Conservation (phyloP, 129 eudicot species). For the Lactuca sativa region DNA sequence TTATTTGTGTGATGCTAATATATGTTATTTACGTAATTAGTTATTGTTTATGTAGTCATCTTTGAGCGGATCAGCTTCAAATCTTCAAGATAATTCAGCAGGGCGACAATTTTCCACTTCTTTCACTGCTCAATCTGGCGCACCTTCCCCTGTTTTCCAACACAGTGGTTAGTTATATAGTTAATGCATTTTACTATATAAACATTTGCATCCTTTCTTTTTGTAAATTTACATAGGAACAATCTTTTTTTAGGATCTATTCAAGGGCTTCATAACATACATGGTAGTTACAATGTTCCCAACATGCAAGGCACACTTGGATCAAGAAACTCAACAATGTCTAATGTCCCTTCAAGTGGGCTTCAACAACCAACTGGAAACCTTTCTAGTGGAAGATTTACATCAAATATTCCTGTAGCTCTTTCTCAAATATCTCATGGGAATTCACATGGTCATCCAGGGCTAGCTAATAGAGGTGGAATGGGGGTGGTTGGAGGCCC, state of each 20-base stretch:
- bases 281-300: slow-evolving; percentile 75
- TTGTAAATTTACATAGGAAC: slow-evolving; percentile 1
- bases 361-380: slow-evolving; percentile 80
- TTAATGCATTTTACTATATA: background rate
- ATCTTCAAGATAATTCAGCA: slow-evolving; percentile 70
- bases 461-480: slow-evolving; percentile 79
- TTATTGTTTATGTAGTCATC: slow-evolving; percentile 61
- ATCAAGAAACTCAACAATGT: slow-evolving; percentile 75
- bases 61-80: slow-evolving; percentile 75
- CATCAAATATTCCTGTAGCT: slow-evolving; percentile 73
- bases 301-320: slow-evolving; percentile 76
- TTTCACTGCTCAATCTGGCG: slow-evolving; percentile 86
- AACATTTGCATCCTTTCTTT: background rate
- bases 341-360: slow-evolving; percentile 73
- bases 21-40: background rate
- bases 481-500: slow-evolving; percentile 87
- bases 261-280: slow-evolving; percentile 80
- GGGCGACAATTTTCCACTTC: slow-evolving; percentile 68
- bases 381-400: slow-evolving; percentile 83
- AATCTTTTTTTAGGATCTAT: slow-evolving; percentile 52
- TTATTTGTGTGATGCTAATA: background rate
- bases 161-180: slow-evolving; percentile 65
- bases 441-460: slow-evolving; percentile 78
- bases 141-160: slow-evolving; percentile 78
- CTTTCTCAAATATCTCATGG: slow-evolving; percentile 91